Evolutionary conservation across 768 basidiomycete genomes (phyloP), one percentile per base, ranked within the genome.

Genomic region (Termitomyces titanicus): DNA sequence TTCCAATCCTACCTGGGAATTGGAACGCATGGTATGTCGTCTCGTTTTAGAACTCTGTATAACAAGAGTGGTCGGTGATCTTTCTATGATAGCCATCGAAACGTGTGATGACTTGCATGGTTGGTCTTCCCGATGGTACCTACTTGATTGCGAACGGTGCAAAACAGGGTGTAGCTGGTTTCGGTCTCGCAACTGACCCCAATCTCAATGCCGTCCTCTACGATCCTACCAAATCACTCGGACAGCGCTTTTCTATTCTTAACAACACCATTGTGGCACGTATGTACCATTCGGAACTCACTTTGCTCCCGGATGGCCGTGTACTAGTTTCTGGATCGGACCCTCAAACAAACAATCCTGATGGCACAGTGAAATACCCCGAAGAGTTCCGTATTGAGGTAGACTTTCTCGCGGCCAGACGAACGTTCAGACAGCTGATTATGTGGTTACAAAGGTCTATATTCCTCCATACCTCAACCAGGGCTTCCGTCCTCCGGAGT

Each of bases 401-500:
- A 44, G 31, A 54, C 38, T 15, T 33, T 31, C 17, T 44, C 5
- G 8, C 5, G 15, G 5, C 8, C 33, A 4, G 25, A 15, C 33
- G 17, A 13, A 13, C 46, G 9, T 25, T 20, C 18, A 53, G 42
- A 27, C 53, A 12, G 33, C n/a, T 33, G 31, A 55, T 24, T 9
- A 3, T 46, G 1, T 38, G 20, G 8, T 6, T 27, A n/a, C n/a
- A 25, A 40, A 75, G 74, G 84, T 87, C 25, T 97, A 96, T 72
- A 80, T 89, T 62, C 96, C 96, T 6, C 91, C 89, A 15, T 98
- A 96, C 69, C 79, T 92, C 56, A 83, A 72, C 58, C 70, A 80
- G 58, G 88, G 88, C 10, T 70, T 77, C 57, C 66, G 59, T 5
- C 88, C 86, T 54, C 94, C 89, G 0, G 73, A 69, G 40, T 88